Evolutionary conservation across 2,329 filamentous ascomycete genomes (phyloP), one percentile per base, ranked within the genome.

Genomic region (Apiospora marii): DNA sequence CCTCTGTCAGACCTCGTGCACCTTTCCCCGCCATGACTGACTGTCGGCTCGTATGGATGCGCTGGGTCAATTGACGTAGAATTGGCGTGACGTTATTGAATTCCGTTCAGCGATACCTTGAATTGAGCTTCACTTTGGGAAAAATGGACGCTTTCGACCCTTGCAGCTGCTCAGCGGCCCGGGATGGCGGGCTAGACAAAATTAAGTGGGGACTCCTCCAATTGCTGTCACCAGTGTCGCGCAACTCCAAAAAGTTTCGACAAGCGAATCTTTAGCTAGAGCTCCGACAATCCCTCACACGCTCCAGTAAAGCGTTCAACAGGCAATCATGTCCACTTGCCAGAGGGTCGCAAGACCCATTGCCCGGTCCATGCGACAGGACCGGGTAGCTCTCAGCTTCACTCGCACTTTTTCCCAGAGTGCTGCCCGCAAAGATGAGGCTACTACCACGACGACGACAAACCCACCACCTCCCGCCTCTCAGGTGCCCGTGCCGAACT

Each of bases 281-380:
- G 37, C 61, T 46, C n/a, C 68, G 44, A 49, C 13, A 41, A 43
- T 51, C 49, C 49, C 71, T 71, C 70, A 44, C 58, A 67, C 70
- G 67, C 67, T 19, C 68, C 46, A 61, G 24, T 64, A 37, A 30
- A 61, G 44, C 22, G 34, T 48, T 53, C 68, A 73, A 30, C 43
- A 70, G 67, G 58, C 73, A 74, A 79, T 78, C 80, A 92, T 92
- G 90, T 88, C 90, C 81, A 85, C 85, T 81, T 89, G 88, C 80
- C 88, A 88, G 81, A 89, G 87, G 84, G 87, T 88, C 80, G 84
- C 84, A 72, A 84, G 89, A 83, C 89, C 90, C 74, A 82, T 91
- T 75, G 81, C 87, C 76, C 84, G 86, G 83, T 88, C 87, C 76
- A 80, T 91, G 75, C 85, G 84, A 79, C 85, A 84, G 78, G 81